Evolutionary conservation across 768 basidiomycete species (phyloP), one percentile per base, ranked within the genome.

Genomic region (Boletus vinaceobasis): DNA sequence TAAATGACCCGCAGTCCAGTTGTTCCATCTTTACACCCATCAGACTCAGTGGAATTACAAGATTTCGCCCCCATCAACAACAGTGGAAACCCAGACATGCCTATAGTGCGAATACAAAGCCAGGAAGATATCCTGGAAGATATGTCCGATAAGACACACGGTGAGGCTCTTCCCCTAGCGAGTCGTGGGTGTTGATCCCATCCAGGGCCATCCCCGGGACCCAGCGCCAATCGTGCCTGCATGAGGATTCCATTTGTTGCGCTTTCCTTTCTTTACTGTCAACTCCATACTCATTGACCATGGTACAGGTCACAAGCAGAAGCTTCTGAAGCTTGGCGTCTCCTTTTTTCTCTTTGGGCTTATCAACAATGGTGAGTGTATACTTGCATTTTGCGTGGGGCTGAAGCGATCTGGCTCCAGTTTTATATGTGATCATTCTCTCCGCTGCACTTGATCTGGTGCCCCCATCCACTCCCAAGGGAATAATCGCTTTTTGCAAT

Each of bases 401-500:
- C 35, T 45, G 6, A 19, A 38, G 9, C 29, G 33, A 27, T 27
- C 2, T 14, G 42, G 6, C 21, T 54, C 0, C 58, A 93, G 93
- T 97, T 5, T 77, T 96, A 53, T 97, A 98, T 72, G 96, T 99
- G 36, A 89, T 98, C 57, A 97, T 98, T 57, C 82, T 99, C 19
- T 96, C 93, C 1, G 96, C 96, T 7, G 97, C 97, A 1, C 77
- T 98, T 4, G 97, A 99, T 66, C 81, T 99, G 4, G 94, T 97
- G 2, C 90, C 93, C 8, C 86, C 91, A 2, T 81, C 87, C 2
- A 96, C 93, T 0, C 95, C 96, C 0, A 96, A 96, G 68, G 96
- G 96, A 15, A 85, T 98, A 52, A 93, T 98, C 49, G 85, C 88
- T 1, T 93, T 98, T 68, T 95, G 90, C 74, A 98, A 98, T 70